Evolutionary conservation across 106 monocot species (phyloP).

Genomic region (Allium fistulosum): DNA sequence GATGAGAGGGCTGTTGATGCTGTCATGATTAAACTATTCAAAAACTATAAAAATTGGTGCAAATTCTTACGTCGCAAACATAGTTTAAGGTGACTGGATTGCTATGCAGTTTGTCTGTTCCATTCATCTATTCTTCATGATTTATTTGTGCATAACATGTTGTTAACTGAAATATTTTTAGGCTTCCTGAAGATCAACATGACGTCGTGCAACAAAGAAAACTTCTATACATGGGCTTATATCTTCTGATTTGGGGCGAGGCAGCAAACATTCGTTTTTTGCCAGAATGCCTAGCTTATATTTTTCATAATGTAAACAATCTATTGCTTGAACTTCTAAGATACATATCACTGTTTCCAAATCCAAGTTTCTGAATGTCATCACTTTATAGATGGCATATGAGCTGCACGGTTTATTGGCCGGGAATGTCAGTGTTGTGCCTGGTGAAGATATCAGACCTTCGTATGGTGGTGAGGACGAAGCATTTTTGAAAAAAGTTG

Average conservation of each 20-base stretch:
- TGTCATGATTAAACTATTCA: slow-evolving; percentile 78
- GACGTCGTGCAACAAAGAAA: slow-evolving; percentile 78
- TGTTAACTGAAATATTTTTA: slow-evolving; percentile 8
- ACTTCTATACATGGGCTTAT: slow-evolving; percentile 90
- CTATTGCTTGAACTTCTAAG: not conserved
- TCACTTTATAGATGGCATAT: slow-evolving; percentile 76
- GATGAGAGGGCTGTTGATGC: slow-evolving; percentile 91
- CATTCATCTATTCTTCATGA: slow-evolving; percentile 2
- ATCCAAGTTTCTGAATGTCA: not conserved
- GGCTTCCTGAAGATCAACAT: slow-evolving; percentile 70
- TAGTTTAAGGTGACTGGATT: slow-evolving; percentile 52
- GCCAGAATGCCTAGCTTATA: slow-evolving; percentile 93
- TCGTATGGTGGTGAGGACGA: slow-evolving; percentile 95
- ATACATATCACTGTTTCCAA: too few species aligned
- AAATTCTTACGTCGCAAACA: slow-evolving; percentile 93
- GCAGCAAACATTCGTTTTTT: slow-evolving; percentile 84
- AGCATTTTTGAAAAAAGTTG: too few species aligned
- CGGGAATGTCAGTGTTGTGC: slow-evolving; percentile 83
- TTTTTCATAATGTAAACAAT: slow-evolving; percentile 81
- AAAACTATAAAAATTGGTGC: slow-evolving; percentile 93
- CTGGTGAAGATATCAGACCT: slow-evolving; percentile 89
- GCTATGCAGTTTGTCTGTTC: not conserved
- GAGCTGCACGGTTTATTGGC: slow-evolving; percentile 86
- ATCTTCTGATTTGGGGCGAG: slow-evolving; percentile 98
- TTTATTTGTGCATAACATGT: not conserved